Conservation (phyloP, 495 filamentous ascomycete species). For the Annulohypoxylon bovei region DNA sequence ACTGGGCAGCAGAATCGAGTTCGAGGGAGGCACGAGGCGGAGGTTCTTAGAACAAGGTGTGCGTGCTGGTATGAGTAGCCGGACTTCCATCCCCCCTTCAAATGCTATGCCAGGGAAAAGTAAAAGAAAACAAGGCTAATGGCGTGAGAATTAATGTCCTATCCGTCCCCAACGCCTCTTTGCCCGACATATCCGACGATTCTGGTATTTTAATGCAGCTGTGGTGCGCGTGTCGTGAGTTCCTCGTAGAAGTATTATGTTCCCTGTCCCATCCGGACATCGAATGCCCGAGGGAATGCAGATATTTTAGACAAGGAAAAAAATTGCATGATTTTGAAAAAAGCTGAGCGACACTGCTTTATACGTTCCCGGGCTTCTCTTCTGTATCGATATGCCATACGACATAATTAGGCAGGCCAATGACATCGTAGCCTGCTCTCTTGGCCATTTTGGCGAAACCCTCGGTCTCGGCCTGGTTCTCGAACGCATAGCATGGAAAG, state of each 20-base stretch:
- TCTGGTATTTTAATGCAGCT: constrained; percentile 44
- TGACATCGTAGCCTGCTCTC: constrained; percentile 90
- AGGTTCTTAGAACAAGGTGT: constrained; percentile 13
- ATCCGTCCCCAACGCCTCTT: constrained; percentile 44
- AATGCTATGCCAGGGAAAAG: constrained; percentile 38
- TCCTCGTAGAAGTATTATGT: constrained; percentile 54
- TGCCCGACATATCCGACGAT: constrained; percentile 38
- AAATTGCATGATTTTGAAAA: constrained; percentile 26
- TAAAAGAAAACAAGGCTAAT: constrained; percentile 28
- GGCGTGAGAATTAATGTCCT: constrained; percentile 32
- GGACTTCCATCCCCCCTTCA: constrained; percentile 27
- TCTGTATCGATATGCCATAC: constrained; percentile 99
- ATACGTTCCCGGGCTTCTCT: constrained; percentile 88
- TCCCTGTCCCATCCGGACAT: constrained; percentile 42
- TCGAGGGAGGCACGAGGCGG: neutral
- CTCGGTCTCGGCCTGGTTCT: constrained; percentile 99
- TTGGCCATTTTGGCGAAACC: constrained; percentile 99
- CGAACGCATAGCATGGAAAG: constrained; percentile 96
- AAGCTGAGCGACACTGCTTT: constrained; percentile 27
- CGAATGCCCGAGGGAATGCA: constrained; percentile 41
- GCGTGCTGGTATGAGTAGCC: constrained; percentile 20
- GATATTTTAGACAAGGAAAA: constrained; percentile 26
- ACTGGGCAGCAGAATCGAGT: neutral
- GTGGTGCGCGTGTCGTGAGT: constrained; percentile 45
- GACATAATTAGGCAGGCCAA: constrained; percentile 95